phyloP scores from a whole-genome alignment of 1,139 yeast species.

The Geotrichum restrictum region DNA sequence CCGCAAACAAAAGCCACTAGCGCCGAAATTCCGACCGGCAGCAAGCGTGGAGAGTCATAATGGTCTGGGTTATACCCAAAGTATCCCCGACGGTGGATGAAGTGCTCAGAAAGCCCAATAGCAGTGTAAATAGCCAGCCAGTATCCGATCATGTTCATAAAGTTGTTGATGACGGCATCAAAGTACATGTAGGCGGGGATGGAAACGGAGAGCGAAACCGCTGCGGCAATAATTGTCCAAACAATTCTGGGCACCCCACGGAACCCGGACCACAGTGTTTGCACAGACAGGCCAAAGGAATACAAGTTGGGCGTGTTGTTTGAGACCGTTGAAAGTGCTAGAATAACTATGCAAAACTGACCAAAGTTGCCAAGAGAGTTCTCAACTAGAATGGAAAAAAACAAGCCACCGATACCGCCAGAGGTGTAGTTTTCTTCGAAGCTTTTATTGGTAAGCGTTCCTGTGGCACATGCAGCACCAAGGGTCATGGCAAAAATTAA shows the following conservation, averaged over 20 bases:
- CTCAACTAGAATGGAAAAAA: slow-evolving; percentile 69
- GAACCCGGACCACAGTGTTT: slow-evolving; percentile 72
- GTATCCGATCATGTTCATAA: slow-evolving; percentile 87
- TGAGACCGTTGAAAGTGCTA: slow-evolving; percentile 80
- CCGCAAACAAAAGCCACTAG: slow-evolving; percentile 75
- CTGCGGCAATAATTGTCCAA: slow-evolving; percentile 78
- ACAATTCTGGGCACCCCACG: slow-evolving; percentile 70
- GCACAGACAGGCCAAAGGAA: slow-evolving; percentile 80
- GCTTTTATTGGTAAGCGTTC: slow-evolving; percentile 41
- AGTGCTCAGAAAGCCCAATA: slow-evolving; percentile 70
- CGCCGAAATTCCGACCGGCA: slow-evolving; percentile 79
- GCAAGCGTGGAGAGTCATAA: slow-evolving; percentile 52
- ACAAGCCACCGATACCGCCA: slow-evolving; percentile 73
- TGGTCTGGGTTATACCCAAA: slow-evolving; percentile 59
- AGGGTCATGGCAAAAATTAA: slow-evolving; percentile 68
- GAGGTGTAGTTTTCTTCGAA: slow-evolving; percentile 53
- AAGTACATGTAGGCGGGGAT: slow-evolving; percentile 82
- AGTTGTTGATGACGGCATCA: slow-evolving; percentile 67
- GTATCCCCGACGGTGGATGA: slow-evolving; percentile 58
- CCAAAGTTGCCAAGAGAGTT: slow-evolving; percentile 85
- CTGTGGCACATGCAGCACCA: slow-evolving; percentile 86
- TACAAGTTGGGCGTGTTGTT: slow-evolving; percentile 92
- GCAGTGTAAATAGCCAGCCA: slow-evolving; percentile 83
- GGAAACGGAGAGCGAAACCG: slow-evolving; percentile 73
- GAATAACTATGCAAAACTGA: slow-evolving; percentile 76